Evolutionary conservation across 1,284 basidiomycete species (phyloP), one percentile per base, ranked within the genome.

Genomic region (Ceratobasidium sp.): DNA sequence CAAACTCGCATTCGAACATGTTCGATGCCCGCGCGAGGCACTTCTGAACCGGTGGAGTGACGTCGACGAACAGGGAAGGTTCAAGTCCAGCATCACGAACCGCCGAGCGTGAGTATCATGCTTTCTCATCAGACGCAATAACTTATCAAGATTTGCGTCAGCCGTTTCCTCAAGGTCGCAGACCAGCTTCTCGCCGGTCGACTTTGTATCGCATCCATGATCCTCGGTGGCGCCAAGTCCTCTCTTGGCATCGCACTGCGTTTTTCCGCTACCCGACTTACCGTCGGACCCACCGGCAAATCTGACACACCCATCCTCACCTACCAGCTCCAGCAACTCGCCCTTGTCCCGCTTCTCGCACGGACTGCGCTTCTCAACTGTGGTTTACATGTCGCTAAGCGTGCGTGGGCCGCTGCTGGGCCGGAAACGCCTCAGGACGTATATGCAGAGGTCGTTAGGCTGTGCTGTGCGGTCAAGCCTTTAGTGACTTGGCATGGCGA

Each of bases 401-500:
- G 70, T 13, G 71, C 70, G 20, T 78, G 70, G 77, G 69, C 69
- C 13, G 56, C 52, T 38, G 62, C 71, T 7, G 70, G 69, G 28
- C 64, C 71, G 4, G 50, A 61, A n/a, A 65, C 77, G 26, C 77
- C 62, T 12, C 44, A 40, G 68, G 17, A 65, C 23, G 77, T 67
- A 10, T 73, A 74, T 48, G 77, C 77, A 2, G 68, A 78, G 52
- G 70, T 74, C 46, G 77, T 78, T 17, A 54, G 77, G 42, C 62
- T 74, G 52, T 78, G 77, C 48, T 78, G 70, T 33, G 69, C 77
- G 13, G 56, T 78, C 42, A 78, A 78, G 64, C 77, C 77, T 52
- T 57, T 78, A 46, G 70, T 78, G 46, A 78, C 77, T 28, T 78
- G 77, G 77, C 70, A 78, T 74, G 70, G 61, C 9, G 77, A 78